A percentile compares a stretch with the other conserved stretches of the same genome.
Conservation (phyloP, 2,329 filamentous ascomycete species). For the Fusarium succisae region DNA sequence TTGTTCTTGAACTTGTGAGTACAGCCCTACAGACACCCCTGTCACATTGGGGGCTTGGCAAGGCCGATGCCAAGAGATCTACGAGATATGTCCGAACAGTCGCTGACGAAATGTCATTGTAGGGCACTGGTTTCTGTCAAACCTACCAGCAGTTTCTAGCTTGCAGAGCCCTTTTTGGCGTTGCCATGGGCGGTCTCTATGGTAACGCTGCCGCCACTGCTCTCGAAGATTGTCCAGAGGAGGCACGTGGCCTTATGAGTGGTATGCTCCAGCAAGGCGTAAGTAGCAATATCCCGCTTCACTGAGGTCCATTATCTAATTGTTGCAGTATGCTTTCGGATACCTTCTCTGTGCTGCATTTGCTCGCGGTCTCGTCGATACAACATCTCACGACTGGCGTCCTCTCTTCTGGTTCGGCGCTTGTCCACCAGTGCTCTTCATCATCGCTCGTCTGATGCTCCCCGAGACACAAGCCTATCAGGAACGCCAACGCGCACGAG, state of each 20-base stretch:
- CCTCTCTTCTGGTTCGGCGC: slow-evolving; percentile 92
- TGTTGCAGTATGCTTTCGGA: slow-evolving; percentile 64
- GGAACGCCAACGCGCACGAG: slow-evolving; percentile 71
- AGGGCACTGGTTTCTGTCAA: slow-evolving; percentile 73
- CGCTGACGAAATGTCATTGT: slow-evolving; percentile 7
- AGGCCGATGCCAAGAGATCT: not conserved
- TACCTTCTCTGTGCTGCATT: slow-evolving; percentile 72
- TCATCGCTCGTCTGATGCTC: slow-evolving; percentile 78
- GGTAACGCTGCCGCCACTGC: slow-evolving; percentile 83
- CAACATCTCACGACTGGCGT: slow-evolving; percentile 82
- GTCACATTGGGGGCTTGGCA: not conserved
- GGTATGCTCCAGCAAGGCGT: slow-evolving; percentile 79
- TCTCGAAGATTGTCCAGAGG: slow-evolving; percentile 75
- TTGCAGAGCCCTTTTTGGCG: slow-evolving; percentile 77
- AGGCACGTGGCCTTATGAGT: slow-evolving; percentile 77
- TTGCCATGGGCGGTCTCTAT: slow-evolving; percentile 85
- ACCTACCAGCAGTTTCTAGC: slow-evolving; percentile 79
- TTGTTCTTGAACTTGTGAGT: slow-evolving; percentile 74
- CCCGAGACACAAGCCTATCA: slow-evolving; percentile 81
- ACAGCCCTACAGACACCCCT: not conserved
- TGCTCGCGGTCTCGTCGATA: slow-evolving; percentile 74
- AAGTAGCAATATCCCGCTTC: slow-evolving; percentile 22
- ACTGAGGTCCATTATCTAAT: not conserved
- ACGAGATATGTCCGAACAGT: not conserved
- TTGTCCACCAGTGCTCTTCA: slow-evolving; percentile 81